Conservation (phyloP, 2,329 filamentous ascomycete species). For the Erysiphe pulchra region DNA sequence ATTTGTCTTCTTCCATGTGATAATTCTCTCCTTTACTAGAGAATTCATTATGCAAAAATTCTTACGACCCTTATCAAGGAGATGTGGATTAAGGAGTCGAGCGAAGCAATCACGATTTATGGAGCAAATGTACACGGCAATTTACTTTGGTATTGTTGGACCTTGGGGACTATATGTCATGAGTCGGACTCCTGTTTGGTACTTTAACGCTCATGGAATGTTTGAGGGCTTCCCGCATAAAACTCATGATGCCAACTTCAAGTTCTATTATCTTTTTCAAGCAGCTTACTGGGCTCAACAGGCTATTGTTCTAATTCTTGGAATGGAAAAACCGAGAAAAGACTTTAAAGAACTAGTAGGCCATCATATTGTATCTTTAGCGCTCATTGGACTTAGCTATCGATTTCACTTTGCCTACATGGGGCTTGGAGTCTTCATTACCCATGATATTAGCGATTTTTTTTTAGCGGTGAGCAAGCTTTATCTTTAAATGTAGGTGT, state of each 20-base stretch:
- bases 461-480: conserved; percentile 54
- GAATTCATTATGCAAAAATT: conserved; percentile 91
- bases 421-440: conserved; percentile 77
- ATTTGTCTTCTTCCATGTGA: conserved; percentile 70
- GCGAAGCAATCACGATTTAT: conserved; percentile 78
- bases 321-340: conserved; percentile 79
- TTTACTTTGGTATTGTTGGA: conserved; percentile 68
- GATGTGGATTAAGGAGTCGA: conserved; percentile 40
- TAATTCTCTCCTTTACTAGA: conserved; percentile 77
- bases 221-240: conserved; percentile 71
- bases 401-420: conserved; percentile 95
- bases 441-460: conserved; percentile 84
- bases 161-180: conserved; percentile 77
- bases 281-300: conserved; percentile 93
- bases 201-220: conserved; percentile 79
- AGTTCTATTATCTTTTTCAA: conserved; percentile 89
- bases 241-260: conserved; percentile 57
- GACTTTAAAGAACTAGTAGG: conserved; percentile 84
- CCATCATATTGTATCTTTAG: conserved; percentile 73
- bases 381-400: conserved; percentile 68
- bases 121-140: conserved; percentile 84
- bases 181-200: conserved; percentile 78
- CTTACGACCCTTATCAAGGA: conserved; percentile 48
- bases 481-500: background rate
- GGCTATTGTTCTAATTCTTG: conserved; percentile 62